These are phyloP conservation scores for Picochlorum costavermella DNA, from an alignment of 139 green algal species.

Conservation along the genomic window DNA sequence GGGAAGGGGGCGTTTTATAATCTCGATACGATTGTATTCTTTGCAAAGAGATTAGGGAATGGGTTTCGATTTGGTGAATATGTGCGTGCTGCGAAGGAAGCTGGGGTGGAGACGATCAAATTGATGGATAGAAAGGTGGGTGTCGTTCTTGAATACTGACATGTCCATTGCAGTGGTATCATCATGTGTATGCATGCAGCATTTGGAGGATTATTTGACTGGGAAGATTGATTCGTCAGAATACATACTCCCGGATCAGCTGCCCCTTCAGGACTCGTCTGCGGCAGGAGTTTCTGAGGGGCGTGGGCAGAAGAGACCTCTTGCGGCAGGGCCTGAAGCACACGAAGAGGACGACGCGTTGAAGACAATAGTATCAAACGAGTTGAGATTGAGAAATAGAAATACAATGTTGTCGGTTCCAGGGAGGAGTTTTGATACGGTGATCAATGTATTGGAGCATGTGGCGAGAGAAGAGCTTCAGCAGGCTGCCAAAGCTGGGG, in stretches of 20 bases:
- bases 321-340: not conserved
- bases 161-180: not conserved
- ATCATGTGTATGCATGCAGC: slow-evolving; percentile 2
- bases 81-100: slow-evolving; percentile 14
- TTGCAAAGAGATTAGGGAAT: slow-evolving; percentile 1
- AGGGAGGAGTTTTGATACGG: slow-evolving; percentile 24
- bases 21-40: slow-evolving; percentile 28
- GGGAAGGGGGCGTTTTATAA: slow-evolving; percentile 33
- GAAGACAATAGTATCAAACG: slow-evolving; percentile 6
- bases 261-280: not conserved
- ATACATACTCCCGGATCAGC: slow-evolving; percentile 17
- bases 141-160: not conserved
- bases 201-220: slow-evolving; percentile 28
- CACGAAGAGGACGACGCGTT: slow-evolving; percentile 10
- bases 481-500: not conserved
- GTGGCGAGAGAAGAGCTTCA: slow-evolving; percentile 12
- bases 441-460: slow-evolving; percentile 18
- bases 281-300: not conserved
- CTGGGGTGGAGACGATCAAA: slow-evolving; percentile 4
- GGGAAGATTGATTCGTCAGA: slow-evolving; percentile 16
- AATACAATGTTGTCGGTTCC: slow-evolving; percentile 47
- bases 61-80: slow-evolving; percentile 23
- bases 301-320: not conserved
- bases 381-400: slow-evolving; percentile 37
- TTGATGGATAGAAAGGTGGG: slow-evolving; percentile 22